Percentiles rank a stretch among this genome's conserved stretches.
Evolutionary conservation across 1,284 basidiomycete species (phyloP).

Genomic region (Cryptococcus sp.): DNA sequence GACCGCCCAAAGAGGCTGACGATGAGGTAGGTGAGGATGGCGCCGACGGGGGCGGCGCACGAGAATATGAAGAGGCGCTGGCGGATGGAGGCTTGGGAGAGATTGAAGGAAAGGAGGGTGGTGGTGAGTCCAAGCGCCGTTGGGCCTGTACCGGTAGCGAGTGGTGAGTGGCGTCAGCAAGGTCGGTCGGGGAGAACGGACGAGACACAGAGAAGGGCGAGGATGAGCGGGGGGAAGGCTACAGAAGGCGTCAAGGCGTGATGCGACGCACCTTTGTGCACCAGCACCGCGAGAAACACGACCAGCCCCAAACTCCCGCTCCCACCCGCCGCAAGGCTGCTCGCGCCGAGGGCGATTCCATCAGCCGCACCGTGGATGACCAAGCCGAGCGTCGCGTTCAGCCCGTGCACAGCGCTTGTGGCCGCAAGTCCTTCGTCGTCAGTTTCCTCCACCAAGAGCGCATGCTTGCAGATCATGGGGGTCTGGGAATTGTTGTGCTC

Average conservation of each 20-base stretch:
- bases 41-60: conserved; percentile 71
- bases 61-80: conserved; percentile 74
- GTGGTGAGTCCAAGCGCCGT: conserved; percentile 79
- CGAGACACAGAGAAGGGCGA: not conserved
- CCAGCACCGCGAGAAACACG: conserved; percentile 79
- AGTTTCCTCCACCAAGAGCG: conserved; percentile 24
- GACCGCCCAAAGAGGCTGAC: conserved; percentile 57
- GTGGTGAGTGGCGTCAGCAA: not conserved
- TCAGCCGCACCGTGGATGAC: conserved; percentile 83
- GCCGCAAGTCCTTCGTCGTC: conserved; percentile 9
- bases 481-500: conserved; percentile 38
- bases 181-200: not conserved
- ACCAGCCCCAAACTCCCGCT: conserved; percentile 61
- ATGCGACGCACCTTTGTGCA: conserved; percentile 71
- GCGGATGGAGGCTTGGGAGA: conserved; percentile 65
- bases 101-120: conserved; percentile 68
- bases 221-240: not conserved
- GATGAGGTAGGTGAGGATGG: conserved; percentile 64
- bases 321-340: conserved; percentile 35
- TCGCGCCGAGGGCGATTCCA: conserved; percentile 81
- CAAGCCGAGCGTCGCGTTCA: conserved; percentile 76
- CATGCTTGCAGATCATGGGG: conserved; percentile 28
- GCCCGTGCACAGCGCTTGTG: conserved; percentile 35
- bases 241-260: not conserved
- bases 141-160: conserved; percentile 59